Evolutionary conservation across 495 filamentous ascomycete species (phyloP).

Genomic region (Lophiostoma macrostomum): DNA sequence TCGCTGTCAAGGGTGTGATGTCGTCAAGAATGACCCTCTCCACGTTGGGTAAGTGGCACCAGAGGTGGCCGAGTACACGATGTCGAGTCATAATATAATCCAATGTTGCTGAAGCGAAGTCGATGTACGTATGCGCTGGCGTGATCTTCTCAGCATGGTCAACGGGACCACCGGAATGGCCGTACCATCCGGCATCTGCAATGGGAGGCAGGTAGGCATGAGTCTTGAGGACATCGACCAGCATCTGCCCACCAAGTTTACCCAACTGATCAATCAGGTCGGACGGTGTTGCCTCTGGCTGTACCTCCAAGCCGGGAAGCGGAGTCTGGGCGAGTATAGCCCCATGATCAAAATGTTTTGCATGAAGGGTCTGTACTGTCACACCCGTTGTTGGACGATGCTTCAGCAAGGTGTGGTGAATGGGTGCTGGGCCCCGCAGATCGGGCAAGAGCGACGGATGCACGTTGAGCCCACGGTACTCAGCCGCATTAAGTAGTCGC

Average conservation of each 20-base stretch:
- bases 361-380: constrained; percentile 80
- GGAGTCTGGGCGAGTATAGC: constrained; percentile 66
- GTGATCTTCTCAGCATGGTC: constrained; percentile 25
- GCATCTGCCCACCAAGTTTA: constrained; percentile 36
- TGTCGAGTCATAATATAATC: constrained; percentile 49
- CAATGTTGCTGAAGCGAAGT: constrained; percentile 52
- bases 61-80: constrained; percentile 54
- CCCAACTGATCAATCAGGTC: constrained; percentile 46
- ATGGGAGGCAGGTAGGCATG: constrained; percentile 57
- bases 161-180: background rate
- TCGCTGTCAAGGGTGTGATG: background rate
- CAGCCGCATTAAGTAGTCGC: constrained; percentile 61
- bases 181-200: constrained; percentile 25
- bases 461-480: constrained; percentile 87
- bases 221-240: constrained; percentile 38
- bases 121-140: constrained; percentile 40
- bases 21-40: constrained; percentile 14
- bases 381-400: constrained; percentile 59
- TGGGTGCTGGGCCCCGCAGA: constrained; percentile 62
- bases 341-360: constrained; percentile 72
- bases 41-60: constrained; percentile 35
- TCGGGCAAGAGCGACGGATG: constrained; percentile 93
- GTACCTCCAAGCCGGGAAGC: constrained; percentile 51
- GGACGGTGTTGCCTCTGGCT: constrained; percentile 34
- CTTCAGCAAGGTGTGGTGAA: constrained; percentile 74